These are phyloP conservation scores for Clonostachys rosea DNA, from an alignment of 2,329 filamentous ascomycete genomes.

Conservation along the genomic window DNA sequence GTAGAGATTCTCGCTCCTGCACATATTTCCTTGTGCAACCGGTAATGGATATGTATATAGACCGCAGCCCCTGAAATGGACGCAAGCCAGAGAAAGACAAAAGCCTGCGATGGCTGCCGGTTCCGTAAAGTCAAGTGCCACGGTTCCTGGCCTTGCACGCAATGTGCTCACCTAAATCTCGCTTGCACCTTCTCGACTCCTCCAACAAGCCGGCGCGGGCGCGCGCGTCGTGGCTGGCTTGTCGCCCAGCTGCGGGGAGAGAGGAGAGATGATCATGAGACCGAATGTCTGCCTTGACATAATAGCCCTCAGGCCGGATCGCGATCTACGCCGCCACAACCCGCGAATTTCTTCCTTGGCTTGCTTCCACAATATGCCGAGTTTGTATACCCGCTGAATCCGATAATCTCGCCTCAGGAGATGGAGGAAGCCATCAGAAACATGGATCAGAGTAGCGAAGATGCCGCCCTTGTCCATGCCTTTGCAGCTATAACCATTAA, in stretches of 20 bases:
- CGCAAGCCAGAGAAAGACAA: slow-evolving; percentile 10
- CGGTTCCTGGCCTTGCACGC: slow-evolving; percentile 23
- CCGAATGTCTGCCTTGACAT: not conserved
- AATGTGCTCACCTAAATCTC: slow-evolving; percentile 26
- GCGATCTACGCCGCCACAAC: slow-evolving; percentile 7
- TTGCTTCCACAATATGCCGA: slow-evolving; percentile 25
- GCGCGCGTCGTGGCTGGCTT: slow-evolving; percentile 9
- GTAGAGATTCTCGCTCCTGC: too few relatives aligned
- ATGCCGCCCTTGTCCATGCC: slow-evolving; percentile 26
- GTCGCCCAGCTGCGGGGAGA: slow-evolving; percentile 5
- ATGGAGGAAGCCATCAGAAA: slow-evolving; percentile 19
- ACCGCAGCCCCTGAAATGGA: too few relatives aligned
- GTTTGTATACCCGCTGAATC: slow-evolving; percentile 29
- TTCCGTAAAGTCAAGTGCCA: slow-evolving; percentile 31
- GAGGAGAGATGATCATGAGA: too few relatives aligned
- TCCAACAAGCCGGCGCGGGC: slow-evolving; percentile 22
- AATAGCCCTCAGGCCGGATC: not conserved
- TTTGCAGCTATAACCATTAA: slow-evolving; percentile 29
- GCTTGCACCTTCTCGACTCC: slow-evolving; percentile 22
- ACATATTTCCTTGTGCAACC: too few relatives aligned
- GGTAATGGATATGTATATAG: too few relatives aligned
- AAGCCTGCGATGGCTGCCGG: slow-evolving; percentile 29
- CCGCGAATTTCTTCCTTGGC: slow-evolving; percentile 21
- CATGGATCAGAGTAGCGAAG: slow-evolving; percentile 23
- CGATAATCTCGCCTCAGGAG: slow-evolving; percentile 21